Evolutionary conservation across 768 basidiomycete genomes (phyloP).

Genomic region (Galerina marginata): DNA sequence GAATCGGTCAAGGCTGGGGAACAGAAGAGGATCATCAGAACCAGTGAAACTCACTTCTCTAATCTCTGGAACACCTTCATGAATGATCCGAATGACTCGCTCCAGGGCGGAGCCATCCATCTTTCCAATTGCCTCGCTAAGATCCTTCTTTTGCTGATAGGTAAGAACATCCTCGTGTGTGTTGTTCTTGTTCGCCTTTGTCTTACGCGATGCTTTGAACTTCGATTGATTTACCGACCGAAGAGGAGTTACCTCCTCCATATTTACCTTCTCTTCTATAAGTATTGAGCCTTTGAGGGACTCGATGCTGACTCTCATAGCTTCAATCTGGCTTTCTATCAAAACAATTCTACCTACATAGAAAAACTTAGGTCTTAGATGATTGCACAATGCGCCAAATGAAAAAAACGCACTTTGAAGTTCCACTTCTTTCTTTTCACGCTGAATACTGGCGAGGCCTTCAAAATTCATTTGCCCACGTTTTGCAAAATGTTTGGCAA

Average conservation of each 20-base stretch:
- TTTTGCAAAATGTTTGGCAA: too few species aligned
- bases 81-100: slow-evolving; percentile 93
- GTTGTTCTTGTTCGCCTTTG: slow-evolving; percentile 69
- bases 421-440: slow-evolving; percentile 53
- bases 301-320: slow-evolving; percentile 72
- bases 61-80: slow-evolving; percentile 91
- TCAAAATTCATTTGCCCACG: too few species aligned
- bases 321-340: slow-evolving; percentile 84
- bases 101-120: slow-evolving; percentile 86
- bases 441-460: too few species aligned
- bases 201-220: slow-evolving; percentile 56
- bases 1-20: slow-evolving; percentile 11
- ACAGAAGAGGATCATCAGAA: slow-evolving; percentile 17
- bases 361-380: slow-evolving; percentile 17
- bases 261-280: slow-evolving; percentile 74
- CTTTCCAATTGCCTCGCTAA: slow-evolving; percentile 90
- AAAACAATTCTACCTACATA: slow-evolving; percentile 62
- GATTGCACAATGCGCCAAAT: slow-evolving; percentile 14
- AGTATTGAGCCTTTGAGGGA: slow-evolving; percentile 59
- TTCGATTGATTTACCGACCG: slow-evolving; percentile 58
- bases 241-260: slow-evolving; percentile 62
- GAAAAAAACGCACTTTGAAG: slow-evolving; percentile 60
- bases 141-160: slow-evolving; percentile 97
- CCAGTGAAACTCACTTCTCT: slow-evolving; percentile 71
- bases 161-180: slow-evolving; percentile 84